Conservation (phyloP, 306 rosid species). For the Cercis canadensis region DNA sequence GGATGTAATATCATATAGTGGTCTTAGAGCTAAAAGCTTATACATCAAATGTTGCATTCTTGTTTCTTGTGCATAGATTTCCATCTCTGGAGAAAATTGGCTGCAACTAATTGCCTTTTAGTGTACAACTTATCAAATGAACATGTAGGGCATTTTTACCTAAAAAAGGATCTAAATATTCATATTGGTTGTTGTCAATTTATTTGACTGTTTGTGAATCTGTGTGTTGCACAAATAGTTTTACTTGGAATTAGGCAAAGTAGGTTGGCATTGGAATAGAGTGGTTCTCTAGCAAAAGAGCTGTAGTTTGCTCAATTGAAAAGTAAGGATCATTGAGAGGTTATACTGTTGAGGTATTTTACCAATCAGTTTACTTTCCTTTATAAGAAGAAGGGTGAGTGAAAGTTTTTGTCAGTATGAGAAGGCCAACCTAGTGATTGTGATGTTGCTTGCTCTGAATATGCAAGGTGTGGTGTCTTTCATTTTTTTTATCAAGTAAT, state of each 20-base stretch:
- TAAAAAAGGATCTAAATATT: neutral
- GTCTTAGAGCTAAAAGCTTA: neutral
- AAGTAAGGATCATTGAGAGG: neutral
- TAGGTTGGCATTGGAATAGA: neutral
- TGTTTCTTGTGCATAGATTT: no score
- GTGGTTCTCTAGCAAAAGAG: neutral
- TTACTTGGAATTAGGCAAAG: neutral
- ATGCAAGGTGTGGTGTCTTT: neutral
- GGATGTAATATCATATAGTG: neutral
- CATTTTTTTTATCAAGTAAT: neutral
- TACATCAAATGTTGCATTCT: neutral
- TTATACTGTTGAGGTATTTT: neutral
- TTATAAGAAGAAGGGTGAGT: neutral
- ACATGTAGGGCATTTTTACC: neutral
- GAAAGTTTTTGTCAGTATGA: neutral
- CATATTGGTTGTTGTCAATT: neutral
- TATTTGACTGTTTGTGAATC: neutral
- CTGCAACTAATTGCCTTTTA: no score
- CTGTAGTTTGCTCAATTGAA: neutral
- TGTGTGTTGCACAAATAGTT: neutral
- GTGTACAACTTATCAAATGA: no score
- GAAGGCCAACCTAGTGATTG: neutral
- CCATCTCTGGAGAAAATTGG: no score
- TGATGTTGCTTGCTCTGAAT: neutral
- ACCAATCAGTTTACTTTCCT: neutral